phyloP scores from a whole-genome alignment of 2,329 filamentous ascomycete species.

The Aspergillus neotritici region DNA sequence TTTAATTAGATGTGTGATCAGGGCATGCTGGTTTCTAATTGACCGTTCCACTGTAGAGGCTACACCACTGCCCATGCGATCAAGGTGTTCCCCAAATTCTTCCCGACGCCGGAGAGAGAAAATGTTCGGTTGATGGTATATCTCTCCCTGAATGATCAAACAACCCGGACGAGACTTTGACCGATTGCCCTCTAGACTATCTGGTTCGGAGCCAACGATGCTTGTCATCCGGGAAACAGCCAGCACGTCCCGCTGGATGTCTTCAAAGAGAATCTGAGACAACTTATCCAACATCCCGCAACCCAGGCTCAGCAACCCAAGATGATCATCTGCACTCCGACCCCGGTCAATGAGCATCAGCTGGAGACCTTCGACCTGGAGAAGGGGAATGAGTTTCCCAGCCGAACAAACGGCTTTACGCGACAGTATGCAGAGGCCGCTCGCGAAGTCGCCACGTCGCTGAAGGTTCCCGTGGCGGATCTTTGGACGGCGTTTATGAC shows the following conservation, averaged over 20 bases:
- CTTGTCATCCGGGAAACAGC: constrained; percentile 59
- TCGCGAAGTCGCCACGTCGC: constrained; percentile 54
- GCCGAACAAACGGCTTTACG: constrained; percentile 56
- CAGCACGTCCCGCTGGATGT: constrained; percentile 74
- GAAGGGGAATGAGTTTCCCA: constrained; percentile 45
- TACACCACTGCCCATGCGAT: constrained; percentile 77
- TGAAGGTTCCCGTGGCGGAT: constrained; percentile 63
- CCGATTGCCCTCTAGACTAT: constrained; percentile 52
- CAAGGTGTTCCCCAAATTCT: constrained; percentile 61
- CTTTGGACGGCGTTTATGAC: constrained; percentile 75
- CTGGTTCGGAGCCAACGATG: constrained; percentile 88
- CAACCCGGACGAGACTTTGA: background rate
- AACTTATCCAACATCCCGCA: constrained; percentile 66
- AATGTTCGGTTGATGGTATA: constrained; percentile 41
- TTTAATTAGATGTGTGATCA: background rate
- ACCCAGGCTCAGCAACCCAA: constrained; percentile 67
- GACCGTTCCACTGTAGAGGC: constrained; percentile 46
- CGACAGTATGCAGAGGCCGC: constrained; percentile 63
- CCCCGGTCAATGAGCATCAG: constrained; percentile 74
- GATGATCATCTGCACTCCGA: constrained; percentile 69
- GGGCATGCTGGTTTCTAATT: background rate
- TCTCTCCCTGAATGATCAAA: background rate
- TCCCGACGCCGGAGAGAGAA: constrained; percentile 59
- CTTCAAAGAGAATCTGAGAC: constrained; percentile 66
- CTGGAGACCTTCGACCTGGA: constrained; percentile 46